Percentiles rank a stretch among this genome's conserved stretches.
These are phyloP conservation scores for Parachaetomium inaequale DNA, from an alignment of 495 filamentous ascomycete genomes.

Conservation along the genomic window DNA sequence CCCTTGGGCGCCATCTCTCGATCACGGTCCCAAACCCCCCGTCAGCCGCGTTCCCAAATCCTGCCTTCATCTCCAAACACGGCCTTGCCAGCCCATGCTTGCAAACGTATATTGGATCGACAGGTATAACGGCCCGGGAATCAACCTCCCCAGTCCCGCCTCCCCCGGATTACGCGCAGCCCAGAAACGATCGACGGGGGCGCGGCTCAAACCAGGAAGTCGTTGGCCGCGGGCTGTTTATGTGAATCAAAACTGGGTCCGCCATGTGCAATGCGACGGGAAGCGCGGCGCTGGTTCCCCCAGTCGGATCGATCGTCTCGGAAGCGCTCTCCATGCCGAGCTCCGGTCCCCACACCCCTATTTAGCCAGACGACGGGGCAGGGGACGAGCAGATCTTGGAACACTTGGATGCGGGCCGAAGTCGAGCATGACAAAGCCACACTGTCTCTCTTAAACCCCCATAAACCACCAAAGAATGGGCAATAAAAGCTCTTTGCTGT, in stretches of 20 bases:
- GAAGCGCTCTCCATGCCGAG: conserved; percentile 3
- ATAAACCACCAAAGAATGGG: not conserved
- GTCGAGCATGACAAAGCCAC: not conserved
- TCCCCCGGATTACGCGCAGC: not conserved
- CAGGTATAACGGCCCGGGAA: conserved; percentile 12
- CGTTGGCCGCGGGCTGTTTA: conserved; percentile 3
- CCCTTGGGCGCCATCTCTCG: not conserved
- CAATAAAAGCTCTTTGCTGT: not conserved
- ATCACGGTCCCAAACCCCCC: conserved; percentile 3
- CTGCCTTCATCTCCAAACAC: not conserved
- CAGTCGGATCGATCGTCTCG: conserved; percentile 9
- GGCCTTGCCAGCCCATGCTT: not conserved
- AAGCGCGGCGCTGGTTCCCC: conserved; percentile 2
- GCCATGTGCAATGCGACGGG: conserved; percentile 8
- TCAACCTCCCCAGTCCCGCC: not conserved
- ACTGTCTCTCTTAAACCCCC: not conserved
- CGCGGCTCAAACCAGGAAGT: not conserved
- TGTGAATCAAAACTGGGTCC: conserved; percentile 15
- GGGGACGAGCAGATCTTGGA: not conserved
- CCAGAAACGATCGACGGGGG: conserved; percentile 3
- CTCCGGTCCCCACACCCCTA: not conserved
- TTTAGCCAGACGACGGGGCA: not conserved
- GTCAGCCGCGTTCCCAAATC: not conserved
- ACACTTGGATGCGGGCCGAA: not conserved
- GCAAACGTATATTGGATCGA: conserved; percentile 13